phyloP scores from a whole-genome alignment of 176 grass and related monocot genomes.

The Ampelocalamus luodianensis region DNA sequence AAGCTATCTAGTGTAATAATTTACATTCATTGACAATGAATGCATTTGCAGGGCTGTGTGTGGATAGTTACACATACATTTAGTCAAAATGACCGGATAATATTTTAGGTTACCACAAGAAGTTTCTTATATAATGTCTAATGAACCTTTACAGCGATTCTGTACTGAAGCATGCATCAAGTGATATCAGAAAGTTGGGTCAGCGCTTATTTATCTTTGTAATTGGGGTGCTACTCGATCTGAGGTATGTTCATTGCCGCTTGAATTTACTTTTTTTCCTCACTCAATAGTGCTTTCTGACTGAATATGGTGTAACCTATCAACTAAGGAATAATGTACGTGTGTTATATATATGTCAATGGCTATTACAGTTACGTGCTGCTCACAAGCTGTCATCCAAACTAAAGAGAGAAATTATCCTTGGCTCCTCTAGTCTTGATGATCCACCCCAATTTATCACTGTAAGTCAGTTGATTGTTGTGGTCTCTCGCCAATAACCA shows the following conservation, averaged over 20 bases:
- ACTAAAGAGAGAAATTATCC: conserved; percentile 83
- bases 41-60: neutral
- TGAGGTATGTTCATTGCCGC: conserved; percentile 51
- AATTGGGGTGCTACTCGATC: conserved; percentile 81
- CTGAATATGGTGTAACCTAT: neutral
- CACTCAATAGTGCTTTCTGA: neutral
- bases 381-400: conserved; percentile 80
- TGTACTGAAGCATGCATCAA: conserved; percentile 73
- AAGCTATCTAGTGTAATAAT: neutral
- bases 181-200: conserved; percentile 74
- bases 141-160: conserved; percentile 64
- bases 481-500: neutral
- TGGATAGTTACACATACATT: neutral
- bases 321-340: neutral
- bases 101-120: neutral
- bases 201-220: conserved; percentile 78
- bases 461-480: conserved; percentile 45
- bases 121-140: neutral
- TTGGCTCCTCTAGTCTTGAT: conserved; percentile 83
- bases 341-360: conserved; percentile 28
- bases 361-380: conserved; percentile 56
- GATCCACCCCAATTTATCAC: conserved; percentile 84
- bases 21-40: neutral
- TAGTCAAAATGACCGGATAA: neutral
- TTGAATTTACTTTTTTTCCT: conserved; percentile 16